Evolutionary conservation across 169 alveolate genomes (phyloP).

Genomic region (Plasmodium cynomolgi): DNA sequence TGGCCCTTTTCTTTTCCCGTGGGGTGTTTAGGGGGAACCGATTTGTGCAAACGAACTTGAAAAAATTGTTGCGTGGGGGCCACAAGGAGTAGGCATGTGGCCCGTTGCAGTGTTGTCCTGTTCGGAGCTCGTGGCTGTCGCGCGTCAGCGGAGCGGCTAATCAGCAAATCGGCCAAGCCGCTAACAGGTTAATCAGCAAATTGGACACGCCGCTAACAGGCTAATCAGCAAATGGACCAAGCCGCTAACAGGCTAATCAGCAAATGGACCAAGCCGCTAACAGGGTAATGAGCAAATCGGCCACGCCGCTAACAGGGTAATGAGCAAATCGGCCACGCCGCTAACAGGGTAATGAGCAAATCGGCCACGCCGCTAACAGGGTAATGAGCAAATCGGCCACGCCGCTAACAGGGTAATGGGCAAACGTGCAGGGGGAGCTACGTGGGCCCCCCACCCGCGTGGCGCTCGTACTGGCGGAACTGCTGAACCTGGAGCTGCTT

Average conservation of each 20-base stretch:
- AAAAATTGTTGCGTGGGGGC: not conserved
- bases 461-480: constrained; percentile 28
- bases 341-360: too few relatives aligned
- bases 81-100: not conserved
- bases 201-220: too few relatives aligned
- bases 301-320: not conserved
- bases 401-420: too few relatives aligned
- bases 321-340: too few relatives aligned
- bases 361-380: too few relatives aligned
- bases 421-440: too few relatives aligned
- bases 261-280: not conserved
- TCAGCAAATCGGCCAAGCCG: too few relatives aligned
- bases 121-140: not conserved
- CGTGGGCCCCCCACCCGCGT: not conserved
- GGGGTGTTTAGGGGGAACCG: not conserved
- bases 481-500: constrained; percentile 39
- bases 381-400: too few relatives aligned
- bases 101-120: not conserved
- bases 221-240: not conserved
- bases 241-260: not conserved
- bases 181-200: not conserved
- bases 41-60: not conserved
- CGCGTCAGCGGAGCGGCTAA: not conserved
- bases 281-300: too few relatives aligned
- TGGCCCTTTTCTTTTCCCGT: not conserved